A percentile compares a stretch with the other conserved stretches of the same genome.
Evolutionary conservation across 2,329 filamentous ascomycete species (phyloP).

Genomic region (Aspergillus ibericus): DNA sequence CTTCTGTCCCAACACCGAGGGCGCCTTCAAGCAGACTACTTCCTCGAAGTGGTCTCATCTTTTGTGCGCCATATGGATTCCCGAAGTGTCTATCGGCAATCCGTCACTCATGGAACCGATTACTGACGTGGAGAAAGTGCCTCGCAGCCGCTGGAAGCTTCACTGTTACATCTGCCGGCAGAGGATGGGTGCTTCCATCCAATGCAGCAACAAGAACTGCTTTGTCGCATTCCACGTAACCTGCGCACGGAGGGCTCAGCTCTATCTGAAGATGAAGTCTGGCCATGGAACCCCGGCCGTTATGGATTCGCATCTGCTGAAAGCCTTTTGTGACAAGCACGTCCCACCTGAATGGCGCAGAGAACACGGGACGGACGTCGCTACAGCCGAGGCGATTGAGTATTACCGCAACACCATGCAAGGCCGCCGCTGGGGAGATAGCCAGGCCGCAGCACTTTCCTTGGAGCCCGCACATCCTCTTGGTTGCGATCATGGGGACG

Average conservation of each 20-base stretch:
- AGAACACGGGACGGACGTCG: conserved; percentile 78
- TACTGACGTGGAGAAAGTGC: conserved; percentile 96
- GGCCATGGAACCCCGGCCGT: conserved; percentile 75
- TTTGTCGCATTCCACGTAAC: conserved; percentile 98
- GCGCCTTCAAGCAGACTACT: conserved; percentile 97
- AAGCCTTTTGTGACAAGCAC: conserved; percentile 95
- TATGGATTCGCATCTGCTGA: conserved; percentile 78
- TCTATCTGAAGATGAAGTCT: conserved; percentile 97
- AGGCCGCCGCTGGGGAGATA: conserved; percentile 88
- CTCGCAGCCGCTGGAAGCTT: conserved; percentile 89
- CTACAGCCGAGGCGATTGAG: conserved; percentile 78
- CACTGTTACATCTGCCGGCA: conserved; percentile 96
- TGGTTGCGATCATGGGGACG: conserved; percentile 52
- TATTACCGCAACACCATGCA: conserved; percentile 91
- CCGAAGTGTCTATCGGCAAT: conserved; percentile 92
- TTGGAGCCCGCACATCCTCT: conserved; percentile 71
- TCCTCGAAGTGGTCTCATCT: conserved; percentile 96
- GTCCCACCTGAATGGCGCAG: conserved; percentile 84
- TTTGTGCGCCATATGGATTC: conserved; percentile 97
- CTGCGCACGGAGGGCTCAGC: conserved; percentile 80
- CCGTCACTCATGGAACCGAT: conserved; percentile 98
- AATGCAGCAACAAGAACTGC: conserved; percentile 96
- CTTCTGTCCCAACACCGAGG: conserved; percentile 96
- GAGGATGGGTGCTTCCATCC: conserved; percentile 96
- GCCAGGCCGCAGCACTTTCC: conserved; percentile 76